phyloP scores from a whole-genome alignment of 2,329 filamentous ascomycete species.

The Diplodia corticola region DNA sequence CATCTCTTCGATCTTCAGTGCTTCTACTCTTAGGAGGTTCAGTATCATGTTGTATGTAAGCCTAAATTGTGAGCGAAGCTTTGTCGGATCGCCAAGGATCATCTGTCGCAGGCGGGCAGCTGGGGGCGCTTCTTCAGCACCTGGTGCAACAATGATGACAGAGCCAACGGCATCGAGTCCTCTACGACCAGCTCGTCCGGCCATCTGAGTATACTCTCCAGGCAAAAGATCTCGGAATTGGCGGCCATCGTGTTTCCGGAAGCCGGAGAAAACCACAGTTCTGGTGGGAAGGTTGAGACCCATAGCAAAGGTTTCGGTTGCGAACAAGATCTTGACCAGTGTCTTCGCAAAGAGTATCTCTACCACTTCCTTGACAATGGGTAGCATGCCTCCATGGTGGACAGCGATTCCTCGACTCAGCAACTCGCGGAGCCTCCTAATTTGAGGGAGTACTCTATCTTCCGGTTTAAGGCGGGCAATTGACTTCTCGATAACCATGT shows the following conservation, averaged over 20 bases:
- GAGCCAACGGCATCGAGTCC: conserved; percentile 90
- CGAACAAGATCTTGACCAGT: conserved; percentile 93
- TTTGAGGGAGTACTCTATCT: conserved; percentile 87
- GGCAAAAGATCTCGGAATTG: conserved; percentile 87
- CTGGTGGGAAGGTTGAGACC: conserved; percentile 92
- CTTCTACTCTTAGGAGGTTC: conserved; percentile 91
- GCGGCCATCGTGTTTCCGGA: conserved; percentile 93
- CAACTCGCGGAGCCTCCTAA: conserved; percentile 81
- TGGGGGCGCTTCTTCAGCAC: conserved; percentile 83
- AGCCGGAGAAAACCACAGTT: conserved; percentile 96
- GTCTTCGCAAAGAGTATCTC: conserved; percentile 96
- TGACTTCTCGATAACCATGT: conserved; percentile 97
- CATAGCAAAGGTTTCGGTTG: conserved; percentile 98
- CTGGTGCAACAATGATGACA: conserved; percentile 85
- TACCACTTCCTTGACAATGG: conserved; percentile 96
- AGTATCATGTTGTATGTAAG: conserved; percentile 99
- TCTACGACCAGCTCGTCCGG: conserved; percentile 87
- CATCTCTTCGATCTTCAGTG: conserved; percentile 98
- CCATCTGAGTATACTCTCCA: conserved; percentile 99
- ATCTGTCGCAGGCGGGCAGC: conserved; percentile 82
- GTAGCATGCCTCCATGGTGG: conserved; percentile 89
- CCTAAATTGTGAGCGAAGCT: conserved; percentile 92
- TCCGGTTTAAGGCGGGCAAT: conserved; percentile 88
- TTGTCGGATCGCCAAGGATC: conserved; percentile 94
- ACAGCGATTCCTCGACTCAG: conserved; percentile 89